Base-by-base conservation (phyloP, 2,329 filamentous ascomycete species). In the Xylariaceae sp. region DNA sequence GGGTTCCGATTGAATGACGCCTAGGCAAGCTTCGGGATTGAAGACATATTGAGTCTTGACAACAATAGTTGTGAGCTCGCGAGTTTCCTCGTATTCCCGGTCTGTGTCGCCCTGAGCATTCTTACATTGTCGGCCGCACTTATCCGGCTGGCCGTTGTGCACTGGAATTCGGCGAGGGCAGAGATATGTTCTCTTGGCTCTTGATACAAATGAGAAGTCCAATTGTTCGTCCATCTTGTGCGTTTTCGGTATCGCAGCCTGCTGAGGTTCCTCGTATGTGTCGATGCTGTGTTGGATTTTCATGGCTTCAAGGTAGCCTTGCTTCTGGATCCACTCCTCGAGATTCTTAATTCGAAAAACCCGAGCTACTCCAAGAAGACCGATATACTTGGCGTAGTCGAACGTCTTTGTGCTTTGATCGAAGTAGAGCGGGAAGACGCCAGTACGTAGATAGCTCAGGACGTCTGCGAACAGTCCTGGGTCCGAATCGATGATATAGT, bases 121-220 rank as follows among this genome's bases (percentile, higher is more conserved):
- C 3, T 28, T 11, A 16, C 52, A 56, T 13, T 41, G 50, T 12
- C 41, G 36, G 1, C 48, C 60, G 48, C 66, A 68, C 7, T 13
- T 39, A 2, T 18, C 22, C 3, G 51, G 55, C 10, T 60, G 45
- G 3, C 61, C 64, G 19, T 42, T 54, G 42, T 68, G 65, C 5
- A 42, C 51, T 2, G 0, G 0, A 22, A 68, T 60, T 18, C 42
- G 39, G 9, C 60, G 57, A 7, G 67, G 66, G 42, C 66, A 68
- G 9, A 76, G 63, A 55, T 75, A 77, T 2, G 75, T 69, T 58
- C 71, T 73, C 51, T 71, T 71, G 1, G 64, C 71, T 17, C 19
- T 48, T 59, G 61, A 55, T 3, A 45, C 14, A 36, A 38, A 38
- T 1, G 50, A 42, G n/a, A 57, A 36, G 9, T 54, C 44, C 2